Base-by-base conservation (phyloP, 164 flowering plant species). In the Euptelea pleiosperma region DNA sequence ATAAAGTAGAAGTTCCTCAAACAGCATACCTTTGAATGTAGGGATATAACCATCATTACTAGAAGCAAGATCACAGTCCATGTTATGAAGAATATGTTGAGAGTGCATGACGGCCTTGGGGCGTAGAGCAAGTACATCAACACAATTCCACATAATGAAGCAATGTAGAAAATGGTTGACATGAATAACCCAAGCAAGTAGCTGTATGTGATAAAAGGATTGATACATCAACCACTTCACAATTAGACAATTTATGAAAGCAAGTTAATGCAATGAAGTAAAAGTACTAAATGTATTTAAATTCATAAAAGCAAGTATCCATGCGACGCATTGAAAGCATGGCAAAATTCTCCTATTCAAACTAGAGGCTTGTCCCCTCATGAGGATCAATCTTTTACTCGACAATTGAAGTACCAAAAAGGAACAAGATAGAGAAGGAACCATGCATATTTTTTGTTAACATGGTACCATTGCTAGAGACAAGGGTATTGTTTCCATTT, bases 51-150 rank as follows among this genome's bases (percentile, higher is more conserved):
- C 89, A 81, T 76, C 92, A 91, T 85, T 31, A 83, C 87, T 29
- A 74, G 14, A 29, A 91, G 80, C 47, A 91, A 70, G 71, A 89
- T 47, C 1, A 60, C 82, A 16, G 95, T 86, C 96, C 94, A 86
- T 1, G 89, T 67, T 77, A 91, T 87, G 82, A 91, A 89, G 75
- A 89, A 89, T 65, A 89, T 81, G 79, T 91, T 91, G 73, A 89
- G 85, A 54, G 66, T 29, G 67, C 94, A 86, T 7, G 78, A 63
- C 1, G 46, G 25, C 28, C 61, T 70, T 11, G 75, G 66, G 47
- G 77, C 82, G 61, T 83, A 86, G 6, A 69, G 53, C 31, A 70
- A 47, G 65, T 80, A 86, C 87, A 91, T 82, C 59, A 67, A 47
- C 26, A 60, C 70, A n/a, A 91, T 79, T 43, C 96, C 96, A 61